Percentiles rank a stretch among this genome's conserved stretches.
Conservation (phyloP, 2,329 filamentous ascomycete genomes). For the Aspergillus novoparasiticus region DNA sequence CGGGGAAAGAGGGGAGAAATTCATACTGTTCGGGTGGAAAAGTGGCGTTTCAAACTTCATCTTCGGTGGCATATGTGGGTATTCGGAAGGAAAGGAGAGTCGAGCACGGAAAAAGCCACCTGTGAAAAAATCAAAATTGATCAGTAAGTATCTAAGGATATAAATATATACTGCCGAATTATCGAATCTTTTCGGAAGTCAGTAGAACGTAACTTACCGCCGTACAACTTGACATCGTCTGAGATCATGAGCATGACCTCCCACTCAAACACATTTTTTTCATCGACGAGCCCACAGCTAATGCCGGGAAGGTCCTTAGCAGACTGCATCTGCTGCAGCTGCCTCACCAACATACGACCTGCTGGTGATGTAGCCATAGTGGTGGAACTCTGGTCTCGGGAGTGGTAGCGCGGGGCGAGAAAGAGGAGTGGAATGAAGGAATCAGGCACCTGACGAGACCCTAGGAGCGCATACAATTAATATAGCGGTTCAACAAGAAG, state of each 20-base stretch:
- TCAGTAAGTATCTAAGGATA: not conserved
- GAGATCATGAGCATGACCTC: conserved; percentile 99
- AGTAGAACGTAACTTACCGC: conserved; percentile 61
- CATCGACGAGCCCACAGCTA: conserved; percentile 80
- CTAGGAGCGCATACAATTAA: not conserved
- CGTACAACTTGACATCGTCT: conserved; percentile 91
- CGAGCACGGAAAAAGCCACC: conserved; percentile 90
- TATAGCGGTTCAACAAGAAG: not conserved
- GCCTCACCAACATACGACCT: conserved; percentile 71
- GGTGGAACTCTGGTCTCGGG: conserved; percentile 1
- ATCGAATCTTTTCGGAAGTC: not conserved
- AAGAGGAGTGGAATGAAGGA: not conserved
- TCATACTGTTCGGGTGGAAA: conserved; percentile 85
- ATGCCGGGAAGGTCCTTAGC: conserved; percentile 92
- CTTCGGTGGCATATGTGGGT: conserved; percentile 84
- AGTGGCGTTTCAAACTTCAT: conserved; percentile 84
- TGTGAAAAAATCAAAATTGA: conserved; percentile 38
- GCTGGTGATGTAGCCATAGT: conserved; percentile 48
- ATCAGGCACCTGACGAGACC: no score
- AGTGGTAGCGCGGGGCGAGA: conserved; percentile 3
- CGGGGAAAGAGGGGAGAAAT: conserved; percentile 1
- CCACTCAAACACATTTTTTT: conserved; percentile 90
- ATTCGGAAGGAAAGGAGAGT: conserved; percentile 79
- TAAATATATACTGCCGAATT: not conserved
- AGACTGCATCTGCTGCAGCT: conserved; percentile 92